Base-by-base conservation (phyloP, 2,329 filamentous ascomycete species). In the Botrytis galanthina region DNA sequence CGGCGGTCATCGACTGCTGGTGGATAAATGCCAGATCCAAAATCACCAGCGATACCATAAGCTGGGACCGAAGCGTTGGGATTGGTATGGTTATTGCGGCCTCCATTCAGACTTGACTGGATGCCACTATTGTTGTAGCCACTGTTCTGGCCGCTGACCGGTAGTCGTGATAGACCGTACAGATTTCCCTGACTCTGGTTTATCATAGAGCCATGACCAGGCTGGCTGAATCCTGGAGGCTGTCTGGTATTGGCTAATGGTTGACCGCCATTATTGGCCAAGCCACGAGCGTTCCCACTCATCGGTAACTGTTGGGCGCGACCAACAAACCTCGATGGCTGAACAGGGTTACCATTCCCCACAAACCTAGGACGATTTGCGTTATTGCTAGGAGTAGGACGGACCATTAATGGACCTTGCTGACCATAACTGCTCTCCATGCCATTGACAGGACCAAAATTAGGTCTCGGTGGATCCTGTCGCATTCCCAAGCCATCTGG, bases 181-280 rank as follows among this genome's bases (percentile, higher is more conserved):
- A 6, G 0, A 51, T 12, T 14, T 12, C 0, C 22, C 4, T 4
- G 4, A 4, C 4, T 4, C 2, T 2, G 46, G 1, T 26, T 5
- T 14, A 4, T 4, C 46, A 26, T 26, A 12, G 22, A 26, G 1
- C 3, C 22, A 7, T 48, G 10, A 26, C 9, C 0, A 48, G 22
- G 22, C 46, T 26, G 44, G 44, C 44, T 9, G 0, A 48, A 10
- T 4, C 0, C 18, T 10, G 46, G 20, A 2, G 22, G 22, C 10
- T 54, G 14, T 0, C 51, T 29, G 12, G 2, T 26, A 18, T 9
- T 29, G n/a, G 1, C 0, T 2, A 16, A 2, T 18, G 51, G 6
- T 18, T 29, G 51, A 16, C 12, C 51, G 8, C 14, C 0, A 4
- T 18, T 29, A 16, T 54, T 54, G 5, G 14, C 5, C 51, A 54